Percentiles rank a stretch among this genome's conserved stretches.
These are phyloP conservation scores for Lactarius quietus DNA, from an alignment of 768 basidiomycete species.

Conservation along the genomic window DNA sequence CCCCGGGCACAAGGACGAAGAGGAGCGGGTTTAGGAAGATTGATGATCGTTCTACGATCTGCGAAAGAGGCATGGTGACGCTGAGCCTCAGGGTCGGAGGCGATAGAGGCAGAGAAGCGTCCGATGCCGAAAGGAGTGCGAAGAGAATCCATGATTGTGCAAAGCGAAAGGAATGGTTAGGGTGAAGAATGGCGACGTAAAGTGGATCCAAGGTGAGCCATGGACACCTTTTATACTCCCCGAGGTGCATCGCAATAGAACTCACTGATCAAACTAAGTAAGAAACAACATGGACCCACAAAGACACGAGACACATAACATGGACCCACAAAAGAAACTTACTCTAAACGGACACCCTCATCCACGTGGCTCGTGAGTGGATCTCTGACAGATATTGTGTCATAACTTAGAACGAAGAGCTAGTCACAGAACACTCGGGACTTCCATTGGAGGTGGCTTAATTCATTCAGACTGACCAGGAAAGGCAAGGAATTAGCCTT, in stretches of 20 bases:
- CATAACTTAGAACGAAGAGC: conserved; percentile 14
- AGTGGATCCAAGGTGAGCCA: background rate
- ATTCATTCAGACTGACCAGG: conserved; percentile 12
- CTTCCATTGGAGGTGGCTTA: conserved; percentile 1
- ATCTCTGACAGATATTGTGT: conserved; percentile 15
- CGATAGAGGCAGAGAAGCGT: background rate
- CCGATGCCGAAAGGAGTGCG: background rate
- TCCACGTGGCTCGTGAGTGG: background rate
- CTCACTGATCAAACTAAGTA: background rate
- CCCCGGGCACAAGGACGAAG: conserved; percentile 16
- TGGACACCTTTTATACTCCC: conserved; percentile 10
- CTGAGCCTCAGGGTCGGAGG: conserved; percentile 18
- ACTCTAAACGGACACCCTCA: background rate
- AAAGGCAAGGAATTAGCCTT: conserved; percentile 20
- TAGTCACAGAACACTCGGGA: background rate
- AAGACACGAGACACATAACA: conserved; percentile 1
- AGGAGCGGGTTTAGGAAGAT: conserved; percentile 1
- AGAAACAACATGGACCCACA: conserved; percentile 10
- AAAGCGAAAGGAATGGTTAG: background rate
- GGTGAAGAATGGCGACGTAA: background rate
- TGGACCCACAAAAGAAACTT: conserved; percentile 12
- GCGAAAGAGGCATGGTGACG: background rate
- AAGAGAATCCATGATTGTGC: background rate
- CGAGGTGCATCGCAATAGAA: background rate
- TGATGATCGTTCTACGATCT: background rate